Percentiles rank a stretch among this genome's conserved stretches.
These are phyloP conservation scores for Cryomyces antarcticus DNA, from an alignment of 495 filamentous ascomycete species.

Conservation along the genomic window DNA sequence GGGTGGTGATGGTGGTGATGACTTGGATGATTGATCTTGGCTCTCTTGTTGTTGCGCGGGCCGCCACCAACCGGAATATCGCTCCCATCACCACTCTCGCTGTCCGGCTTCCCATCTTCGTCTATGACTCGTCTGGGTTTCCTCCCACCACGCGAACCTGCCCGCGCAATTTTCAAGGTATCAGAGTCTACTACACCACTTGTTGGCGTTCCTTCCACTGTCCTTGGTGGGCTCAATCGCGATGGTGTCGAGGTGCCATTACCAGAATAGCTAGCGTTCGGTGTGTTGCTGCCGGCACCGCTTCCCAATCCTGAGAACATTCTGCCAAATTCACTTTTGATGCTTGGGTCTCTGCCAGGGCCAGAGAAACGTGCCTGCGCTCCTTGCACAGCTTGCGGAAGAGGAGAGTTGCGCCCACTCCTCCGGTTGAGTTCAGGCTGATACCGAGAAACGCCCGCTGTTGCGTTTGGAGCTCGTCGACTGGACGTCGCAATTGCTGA, in stretches of 20 bases:
- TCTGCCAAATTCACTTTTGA: conserved; percentile 79
- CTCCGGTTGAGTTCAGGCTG: conserved; percentile 39
- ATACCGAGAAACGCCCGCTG: conserved; percentile 27
- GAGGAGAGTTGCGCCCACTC: conserved; percentile 44
- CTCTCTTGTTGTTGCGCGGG: conserved; percentile 30
- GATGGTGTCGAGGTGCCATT: conserved; percentile 36
- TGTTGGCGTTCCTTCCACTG: conserved; percentile 4
- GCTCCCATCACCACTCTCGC: conserved; percentile 35
- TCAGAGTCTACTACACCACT: not conserved
- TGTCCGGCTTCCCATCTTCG: conserved; percentile 27
- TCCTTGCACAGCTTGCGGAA: conserved; percentile 83
- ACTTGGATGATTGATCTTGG: conserved; percentile 18
- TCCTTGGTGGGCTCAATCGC: conserved; percentile 26
- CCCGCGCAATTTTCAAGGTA: conserved; percentile 7
- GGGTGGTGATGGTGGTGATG: conserved; percentile 27
- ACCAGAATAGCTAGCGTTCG: conserved; percentile 23
- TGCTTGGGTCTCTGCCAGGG: conserved; percentile 56
- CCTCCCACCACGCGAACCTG: conserved; percentile 33
- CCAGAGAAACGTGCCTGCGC: conserved; percentile 61
- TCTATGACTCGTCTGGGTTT: conserved; percentile 33
- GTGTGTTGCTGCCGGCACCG: conserved; percentile 47
- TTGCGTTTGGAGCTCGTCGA: conserved; percentile 8
- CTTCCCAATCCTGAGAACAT: conserved; percentile 86
- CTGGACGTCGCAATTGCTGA: too few species aligned
- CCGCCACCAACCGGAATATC: conserved; percentile 29